Percentiles rank a stretch among this genome's conserved stretches.
Conservation (phyloP, 495 filamentous ascomycete genomes). For the Thermochaetoides thermophila region DNA sequence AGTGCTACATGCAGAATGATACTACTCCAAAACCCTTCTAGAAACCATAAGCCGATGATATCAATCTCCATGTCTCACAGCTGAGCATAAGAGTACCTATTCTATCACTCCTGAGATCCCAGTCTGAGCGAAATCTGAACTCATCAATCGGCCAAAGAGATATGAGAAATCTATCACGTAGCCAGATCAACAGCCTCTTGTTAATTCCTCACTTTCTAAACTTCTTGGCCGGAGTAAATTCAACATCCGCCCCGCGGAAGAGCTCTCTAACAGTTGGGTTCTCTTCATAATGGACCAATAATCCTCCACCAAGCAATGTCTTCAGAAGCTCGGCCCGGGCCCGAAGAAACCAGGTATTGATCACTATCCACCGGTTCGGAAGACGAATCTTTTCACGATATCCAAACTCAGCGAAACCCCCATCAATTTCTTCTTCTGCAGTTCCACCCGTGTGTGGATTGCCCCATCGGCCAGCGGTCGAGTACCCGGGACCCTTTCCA, state of each 20-base stretch:
- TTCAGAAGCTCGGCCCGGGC: conserved; percentile 61
- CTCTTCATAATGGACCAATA: conserved; percentile 62
- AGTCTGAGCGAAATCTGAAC: too few species aligned
- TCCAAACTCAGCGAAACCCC: conserved; percentile 62
- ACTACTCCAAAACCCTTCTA: too few species aligned
- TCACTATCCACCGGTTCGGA: conserved; percentile 55
- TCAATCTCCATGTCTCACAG: too few species aligned
- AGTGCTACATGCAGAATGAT: too few species aligned
- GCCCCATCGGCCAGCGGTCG: conserved; percentile 24
- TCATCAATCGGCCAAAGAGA: too few species aligned
- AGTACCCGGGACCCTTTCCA: conserved; percentile 32
- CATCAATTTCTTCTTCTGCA: conserved; percentile 53
- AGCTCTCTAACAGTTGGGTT: conserved; percentile 70
- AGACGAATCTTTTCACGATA: conserved; percentile 65
- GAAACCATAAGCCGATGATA: too few species aligned
- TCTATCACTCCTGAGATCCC: too few species aligned
- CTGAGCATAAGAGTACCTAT: too few species aligned
- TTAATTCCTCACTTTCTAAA: too few species aligned
- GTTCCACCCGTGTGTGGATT: conserved; percentile 33
- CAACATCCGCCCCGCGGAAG: conserved; percentile 29
- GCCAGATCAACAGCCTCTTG: too few species aligned
- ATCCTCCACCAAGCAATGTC: conserved; percentile 65
- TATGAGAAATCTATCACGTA: too few species aligned
- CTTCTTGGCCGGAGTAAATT: conserved; percentile 14
- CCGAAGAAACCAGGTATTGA: conserved; percentile 87